These are phyloP conservation scores for Trichoderma sp. DNA, from an alignment of 2,329 filamentous ascomycete genomes.

Conservation along the genomic window DNA sequence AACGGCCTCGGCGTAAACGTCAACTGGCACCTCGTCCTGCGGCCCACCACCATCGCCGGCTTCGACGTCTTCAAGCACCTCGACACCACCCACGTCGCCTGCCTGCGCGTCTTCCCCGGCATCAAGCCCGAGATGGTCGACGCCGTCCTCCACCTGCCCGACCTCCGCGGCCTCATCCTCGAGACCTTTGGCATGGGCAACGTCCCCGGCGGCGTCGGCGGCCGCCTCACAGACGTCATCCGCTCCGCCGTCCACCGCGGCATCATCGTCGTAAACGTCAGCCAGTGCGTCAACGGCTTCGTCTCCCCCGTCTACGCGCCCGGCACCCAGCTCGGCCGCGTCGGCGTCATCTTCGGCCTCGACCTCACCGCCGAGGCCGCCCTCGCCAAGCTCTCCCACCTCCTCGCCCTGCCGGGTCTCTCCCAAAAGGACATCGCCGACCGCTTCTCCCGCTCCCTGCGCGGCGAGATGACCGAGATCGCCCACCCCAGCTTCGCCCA, in stretches of 20 bases:
- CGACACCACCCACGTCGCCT: constrained; percentile 86
- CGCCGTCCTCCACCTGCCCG: constrained; percentile 75
- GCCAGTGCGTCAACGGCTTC: constrained; percentile 79
- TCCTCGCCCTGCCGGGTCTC: constrained; percentile 70
- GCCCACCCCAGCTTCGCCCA: constrained; percentile 75
- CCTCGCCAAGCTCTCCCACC: constrained; percentile 85
- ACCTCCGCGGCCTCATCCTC: constrained; percentile 77
- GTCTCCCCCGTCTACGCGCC: constrained; percentile 79
- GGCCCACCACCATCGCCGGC: constrained; percentile 72
- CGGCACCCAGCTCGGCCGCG: constrained; percentile 74
- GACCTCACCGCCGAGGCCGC: constrained; percentile 90
- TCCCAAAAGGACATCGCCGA: constrained; percentile 65
- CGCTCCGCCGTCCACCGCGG: constrained; percentile 75
- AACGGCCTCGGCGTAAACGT: constrained; percentile 80
- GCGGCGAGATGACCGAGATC: constrained; percentile 83
- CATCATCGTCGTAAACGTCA: constrained; percentile 86
- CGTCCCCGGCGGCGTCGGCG: constrained; percentile 79
- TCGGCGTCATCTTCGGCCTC: constrained; percentile 85
- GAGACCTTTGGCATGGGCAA: constrained; percentile 95
- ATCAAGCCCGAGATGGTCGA: constrained; percentile 94
- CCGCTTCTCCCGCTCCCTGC: constrained; percentile 73
- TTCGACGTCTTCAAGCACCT: constrained; percentile 75
- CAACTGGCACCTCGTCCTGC: constrained; percentile 74
- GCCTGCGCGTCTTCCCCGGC: constrained; percentile 86
- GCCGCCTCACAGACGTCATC: constrained; percentile 76